These are phyloP conservation scores for Penicillium mononematosum DNA, from an alignment of 495 filamentous ascomycete genomes.

Conservation along the genomic window DNA sequence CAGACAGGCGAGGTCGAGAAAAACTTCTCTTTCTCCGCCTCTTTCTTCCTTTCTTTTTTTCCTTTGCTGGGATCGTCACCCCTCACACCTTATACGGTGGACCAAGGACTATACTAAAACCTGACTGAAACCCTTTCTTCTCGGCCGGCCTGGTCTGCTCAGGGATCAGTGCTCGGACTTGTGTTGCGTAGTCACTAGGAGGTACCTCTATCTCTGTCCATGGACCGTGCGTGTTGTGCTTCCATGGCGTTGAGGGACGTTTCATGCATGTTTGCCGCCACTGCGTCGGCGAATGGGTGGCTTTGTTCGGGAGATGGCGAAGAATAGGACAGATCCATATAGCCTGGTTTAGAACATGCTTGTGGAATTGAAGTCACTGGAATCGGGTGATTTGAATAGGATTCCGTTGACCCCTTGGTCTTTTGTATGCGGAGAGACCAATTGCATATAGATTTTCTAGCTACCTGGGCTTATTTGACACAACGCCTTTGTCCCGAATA, in stretches of 20 bases:
- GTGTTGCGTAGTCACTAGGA: conserved; percentile 20
- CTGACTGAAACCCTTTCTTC: conserved; percentile 9
- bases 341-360: not conserved
- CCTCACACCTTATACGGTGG: not conserved
- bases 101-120: conserved; percentile 2
- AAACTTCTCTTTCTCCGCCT: not conserved
- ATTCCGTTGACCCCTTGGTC: not conserved
- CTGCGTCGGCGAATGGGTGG: conserved; percentile 1
- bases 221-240: conserved; percentile 1
- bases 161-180: conserved; percentile 10
- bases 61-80: not conserved
- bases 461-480: not conserved
- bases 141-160: conserved; percentile 7
- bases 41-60: not conserved
- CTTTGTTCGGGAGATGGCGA: conserved; percentile 4
- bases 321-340: conserved; percentile 7
- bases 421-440: not conserved
- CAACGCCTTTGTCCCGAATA: not conserved
- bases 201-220: conserved; percentile 11
- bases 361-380: not conserved
- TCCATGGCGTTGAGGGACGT: conserved; percentile 14
- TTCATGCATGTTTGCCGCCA: conserved; percentile 27
- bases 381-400: not conserved
- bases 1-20: conserved; percentile 5
- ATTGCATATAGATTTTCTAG: not conserved